phyloP scores from a whole-genome alignment of 768 basidiomycete species.

The Mycena chlorophos region DNA sequence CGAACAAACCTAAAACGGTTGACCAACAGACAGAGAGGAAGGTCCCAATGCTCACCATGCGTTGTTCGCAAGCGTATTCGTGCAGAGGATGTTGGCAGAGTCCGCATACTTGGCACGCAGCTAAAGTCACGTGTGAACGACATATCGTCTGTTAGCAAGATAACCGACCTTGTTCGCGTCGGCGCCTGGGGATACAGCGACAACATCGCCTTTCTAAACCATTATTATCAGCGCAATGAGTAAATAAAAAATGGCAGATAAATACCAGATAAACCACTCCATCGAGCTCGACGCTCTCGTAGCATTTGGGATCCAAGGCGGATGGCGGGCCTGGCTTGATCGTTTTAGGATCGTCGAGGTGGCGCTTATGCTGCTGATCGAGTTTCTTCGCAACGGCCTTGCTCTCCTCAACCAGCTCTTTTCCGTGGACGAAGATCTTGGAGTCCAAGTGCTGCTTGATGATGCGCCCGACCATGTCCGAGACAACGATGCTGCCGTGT shows the following conservation, averaged over 20 bases:
- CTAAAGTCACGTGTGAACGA: background rate
- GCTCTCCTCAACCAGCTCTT: slow-evolving; percentile 32
- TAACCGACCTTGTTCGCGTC: slow-evolving; percentile 38
- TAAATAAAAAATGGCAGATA: slow-evolving; percentile 1
- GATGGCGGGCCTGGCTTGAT: slow-evolving; percentile 26
- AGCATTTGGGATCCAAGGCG: slow-evolving; percentile 31
- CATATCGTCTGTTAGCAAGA: background rate
- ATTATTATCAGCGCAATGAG: background rate
- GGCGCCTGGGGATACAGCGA: slow-evolving; percentile 44
- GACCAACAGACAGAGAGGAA: background rate
- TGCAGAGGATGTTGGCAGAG: slow-evolving; percentile 43
- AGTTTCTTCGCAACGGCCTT: slow-evolving; percentile 29
- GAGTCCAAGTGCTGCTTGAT: slow-evolving; percentile 48
- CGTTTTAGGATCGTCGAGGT: slow-evolving; percentile 35
- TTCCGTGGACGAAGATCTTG: slow-evolving; percentile 42
- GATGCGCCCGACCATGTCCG: slow-evolving; percentile 48
- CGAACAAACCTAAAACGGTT: slow-evolving; percentile 59
- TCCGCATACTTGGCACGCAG: slow-evolving; percentile 41
- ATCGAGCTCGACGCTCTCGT: slow-evolving; percentile 53
- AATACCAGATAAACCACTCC: slow-evolving; percentile 56
- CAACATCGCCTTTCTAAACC: slow-evolving; percentile 13
- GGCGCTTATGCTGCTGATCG: slow-evolving; percentile 27
- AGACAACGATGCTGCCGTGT: slow-evolving; percentile 41
- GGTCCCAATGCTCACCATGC: slow-evolving; percentile 52
- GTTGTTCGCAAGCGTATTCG: slow-evolving; percentile 56